Evolutionary conservation across 2,329 filamentous ascomycete genomes (phyloP), one percentile per base, ranked within the genome.

Genomic region (Myriosclerotinia scirpicola): DNA sequence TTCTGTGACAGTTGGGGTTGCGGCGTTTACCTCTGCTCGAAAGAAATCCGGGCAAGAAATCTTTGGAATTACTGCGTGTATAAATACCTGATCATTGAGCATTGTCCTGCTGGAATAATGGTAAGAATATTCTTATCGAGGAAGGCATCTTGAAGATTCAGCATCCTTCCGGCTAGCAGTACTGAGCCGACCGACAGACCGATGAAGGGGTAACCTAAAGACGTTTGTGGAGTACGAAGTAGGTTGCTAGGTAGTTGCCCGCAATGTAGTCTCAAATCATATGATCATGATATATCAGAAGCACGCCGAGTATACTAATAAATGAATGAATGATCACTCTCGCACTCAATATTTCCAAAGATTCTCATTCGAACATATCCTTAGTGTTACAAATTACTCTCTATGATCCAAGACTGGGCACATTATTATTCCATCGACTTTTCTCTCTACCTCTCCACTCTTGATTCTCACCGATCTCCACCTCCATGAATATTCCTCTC

Each of bases 11-110:
- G 73, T 75, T 2, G 81, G 79, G 0, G 70, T 74, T 20, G 76
- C 78, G 2, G 76, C 71, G 67, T 80, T 77, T n/a, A 80, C 67
- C 17, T 75, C 76, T 67, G 82, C 82, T 52, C 72, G 67, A 71
- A 76, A 75, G 71, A 77, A 77, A 50, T 75, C 73, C 67, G 69
- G 40, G 64, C 73, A 76, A 54, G 66, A 56, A n/a, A 56, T 56
- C 7, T 42, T 42, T 26, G 22, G 8, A 26, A 42, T 26, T 44
- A 44, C 38, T 7, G 22, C 12, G 30, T 20, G 26, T 56, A 56
- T 30, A 44, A 30, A 30, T 42, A 44, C 38, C 38, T 44, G n/a
- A 17, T 26, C n/a, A 22, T 40, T 56, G n/a, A 42, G 54, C 14
- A 42, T 52, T 30, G 38, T 20, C 7, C 38, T 30, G 4, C 5